phyloP scores from a whole-genome alignment of 2,329 filamentous ascomycete genomes.

The Phaeosphaeria sp. region DNA sequence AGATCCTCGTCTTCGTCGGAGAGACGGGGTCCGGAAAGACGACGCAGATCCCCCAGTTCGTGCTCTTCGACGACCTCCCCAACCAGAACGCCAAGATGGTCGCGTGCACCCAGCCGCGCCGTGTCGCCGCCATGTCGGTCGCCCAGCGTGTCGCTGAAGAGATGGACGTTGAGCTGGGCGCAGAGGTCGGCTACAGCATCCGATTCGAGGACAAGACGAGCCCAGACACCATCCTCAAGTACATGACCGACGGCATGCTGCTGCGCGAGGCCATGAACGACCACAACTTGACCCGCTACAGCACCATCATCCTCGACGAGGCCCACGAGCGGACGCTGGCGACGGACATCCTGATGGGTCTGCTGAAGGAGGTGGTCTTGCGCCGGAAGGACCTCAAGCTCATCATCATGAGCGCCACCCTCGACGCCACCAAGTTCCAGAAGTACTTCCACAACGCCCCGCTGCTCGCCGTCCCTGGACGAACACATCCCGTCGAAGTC shows the following conservation, averaged over 20 bases:
- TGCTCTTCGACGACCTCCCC: constrained; percentile 94
- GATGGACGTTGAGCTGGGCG: constrained; percentile 86
- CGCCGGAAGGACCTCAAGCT: constrained; percentile 86
- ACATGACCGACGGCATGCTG: constrained; percentile 99
- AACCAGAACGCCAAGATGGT: constrained; percentile 87
- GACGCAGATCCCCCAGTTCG: constrained; percentile 98
- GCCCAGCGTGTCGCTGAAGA: constrained; percentile 96
- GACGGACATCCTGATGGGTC: constrained; percentile 91
- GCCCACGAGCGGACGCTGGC: constrained; percentile 97
- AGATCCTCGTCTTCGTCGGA: constrained; percentile 98
- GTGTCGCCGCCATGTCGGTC: constrained; percentile 97
- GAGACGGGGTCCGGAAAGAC: constrained; percentile 99
- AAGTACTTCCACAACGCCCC: constrained; percentile 96
- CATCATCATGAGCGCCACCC: constrained; percentile 94
- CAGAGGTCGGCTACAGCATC: constrained; percentile 96
- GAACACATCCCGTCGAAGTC: constrained; percentile 96
- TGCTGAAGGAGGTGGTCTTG: constrained; percentile 92
- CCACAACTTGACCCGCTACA: constrained; percentile 86
- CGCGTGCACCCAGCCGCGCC: constrained; percentile 95
- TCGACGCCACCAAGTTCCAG: constrained; percentile 98
- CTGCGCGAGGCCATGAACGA: constrained; percentile 94
- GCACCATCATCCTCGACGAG: constrained; percentile 97
- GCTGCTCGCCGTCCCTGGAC: constrained; percentile 88
- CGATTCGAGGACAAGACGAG: constrained; percentile 95
- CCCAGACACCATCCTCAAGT: constrained; percentile 91